Percentiles rank a stretch among this genome's conserved stretches.
phyloP scores from a whole-genome alignment of 2,329 filamentous ascomycete species.

The Talaromyces sp. region DNA sequence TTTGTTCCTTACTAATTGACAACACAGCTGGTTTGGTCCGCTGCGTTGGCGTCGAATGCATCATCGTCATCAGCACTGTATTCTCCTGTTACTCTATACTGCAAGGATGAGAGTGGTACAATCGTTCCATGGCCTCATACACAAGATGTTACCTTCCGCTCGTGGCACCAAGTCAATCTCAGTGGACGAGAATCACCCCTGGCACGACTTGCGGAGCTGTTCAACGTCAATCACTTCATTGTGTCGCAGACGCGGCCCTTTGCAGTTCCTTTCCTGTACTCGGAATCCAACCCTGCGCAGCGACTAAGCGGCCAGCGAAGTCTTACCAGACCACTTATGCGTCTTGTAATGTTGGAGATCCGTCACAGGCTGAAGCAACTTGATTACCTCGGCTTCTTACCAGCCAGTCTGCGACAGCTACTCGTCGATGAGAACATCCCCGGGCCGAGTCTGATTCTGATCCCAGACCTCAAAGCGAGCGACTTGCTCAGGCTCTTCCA shows the following conservation, averaged over 20 bases:
- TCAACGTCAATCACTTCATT: constrained; percentile 94
- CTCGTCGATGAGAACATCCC: constrained; percentile 79
- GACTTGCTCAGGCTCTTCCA: constrained; percentile 80
- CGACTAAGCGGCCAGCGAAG: constrained; percentile 55
- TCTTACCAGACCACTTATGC: constrained; percentile 51
- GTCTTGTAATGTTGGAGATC: constrained; percentile 69
- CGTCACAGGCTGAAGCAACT: constrained; percentile 77
- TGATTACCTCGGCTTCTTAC: constrained; percentile 69
- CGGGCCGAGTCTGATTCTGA: constrained; percentile 71
- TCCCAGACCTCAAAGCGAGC: constrained; percentile 66
- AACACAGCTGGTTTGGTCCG: constrained; percentile 55
- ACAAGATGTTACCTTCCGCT: constrained; percentile 58
- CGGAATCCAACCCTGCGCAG: constrained; percentile 68
- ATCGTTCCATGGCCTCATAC: constrained; percentile 68
- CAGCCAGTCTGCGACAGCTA: constrained; percentile 65
- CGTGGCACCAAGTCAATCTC: constrained; percentile 63
- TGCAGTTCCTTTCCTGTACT: constrained; percentile 76
- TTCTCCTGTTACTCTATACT: constrained; percentile 64
- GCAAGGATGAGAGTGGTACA: constrained; percentile 68
- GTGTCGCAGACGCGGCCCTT: constrained; percentile 89
- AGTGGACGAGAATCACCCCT: constrained; percentile 64
- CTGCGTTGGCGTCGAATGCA: constrained; percentile 37
- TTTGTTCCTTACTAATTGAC: not conserved
- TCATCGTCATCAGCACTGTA: constrained; percentile 56
- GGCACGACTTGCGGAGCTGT: constrained; percentile 70